These are phyloP conservation scores for Ustilago curta DNA, from an alignment of 1,284 basidiomycete species.

Conservation along the genomic window DNA sequence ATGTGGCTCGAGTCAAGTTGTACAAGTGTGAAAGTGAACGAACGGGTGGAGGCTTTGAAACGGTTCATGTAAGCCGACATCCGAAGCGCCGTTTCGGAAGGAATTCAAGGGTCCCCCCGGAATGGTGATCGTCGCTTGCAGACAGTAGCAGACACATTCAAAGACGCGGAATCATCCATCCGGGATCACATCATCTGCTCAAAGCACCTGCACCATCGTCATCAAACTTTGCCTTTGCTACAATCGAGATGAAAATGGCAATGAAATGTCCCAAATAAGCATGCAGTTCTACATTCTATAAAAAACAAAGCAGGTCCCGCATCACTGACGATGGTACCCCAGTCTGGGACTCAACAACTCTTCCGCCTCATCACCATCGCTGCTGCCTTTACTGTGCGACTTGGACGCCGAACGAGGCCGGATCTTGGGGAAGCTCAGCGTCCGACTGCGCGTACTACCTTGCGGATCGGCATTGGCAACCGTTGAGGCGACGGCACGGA, in stretches of 20 bases:
- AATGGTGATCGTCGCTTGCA: constrained; percentile 25
- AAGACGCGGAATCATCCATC: too few species aligned
- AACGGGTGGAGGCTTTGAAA: constrained; percentile 9
- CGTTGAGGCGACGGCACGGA: constrained; percentile 32
- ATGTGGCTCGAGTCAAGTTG: not conserved
- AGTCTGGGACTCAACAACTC: constrained; percentile 47
- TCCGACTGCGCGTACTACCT: constrained; percentile 20
- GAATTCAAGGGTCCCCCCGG: constrained; percentile 27
- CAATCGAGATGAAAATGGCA: constrained; percentile 1
- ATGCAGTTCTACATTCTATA: constrained; percentile 15
- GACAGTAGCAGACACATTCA: not conserved
- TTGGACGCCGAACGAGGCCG: constrained; percentile 31
- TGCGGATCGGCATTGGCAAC: constrained; percentile 1
- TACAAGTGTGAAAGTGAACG: not conserved
- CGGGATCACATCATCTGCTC: too few species aligned
- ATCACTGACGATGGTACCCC: constrained; percentile 11
- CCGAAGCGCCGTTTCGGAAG: not conserved
- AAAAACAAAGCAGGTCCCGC: not conserved
- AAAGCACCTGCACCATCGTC: too few species aligned
- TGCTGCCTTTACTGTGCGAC: constrained; percentile 10
- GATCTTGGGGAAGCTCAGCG: constrained; percentile 38
- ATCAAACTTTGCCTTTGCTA: too few species aligned
- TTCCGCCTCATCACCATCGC: constrained; percentile 42
- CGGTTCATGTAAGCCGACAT: constrained; percentile 26
- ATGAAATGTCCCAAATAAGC: constrained; percentile 4